These are phyloP conservation scores for Leptographium procerum DNA, from an alignment of 2,329 filamentous ascomycete species.

Conservation along the genomic window DNA sequence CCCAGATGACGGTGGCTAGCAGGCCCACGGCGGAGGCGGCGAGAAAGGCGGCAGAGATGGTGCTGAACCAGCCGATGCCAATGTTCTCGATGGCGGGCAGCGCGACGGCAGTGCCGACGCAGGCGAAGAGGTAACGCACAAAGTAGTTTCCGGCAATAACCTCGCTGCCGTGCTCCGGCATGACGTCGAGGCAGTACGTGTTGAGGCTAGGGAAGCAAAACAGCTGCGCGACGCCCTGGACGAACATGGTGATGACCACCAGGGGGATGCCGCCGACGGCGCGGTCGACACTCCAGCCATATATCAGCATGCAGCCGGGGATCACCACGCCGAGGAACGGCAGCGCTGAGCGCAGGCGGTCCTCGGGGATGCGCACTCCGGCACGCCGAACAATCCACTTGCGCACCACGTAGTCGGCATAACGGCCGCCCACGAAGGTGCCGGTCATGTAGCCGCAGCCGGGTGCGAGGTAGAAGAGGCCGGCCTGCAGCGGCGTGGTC, in stretches of 20 bases:
- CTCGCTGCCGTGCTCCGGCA: constrained; percentile 59
- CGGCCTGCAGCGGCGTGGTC: constrained; percentile 49
- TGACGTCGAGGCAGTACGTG: constrained; percentile 71
- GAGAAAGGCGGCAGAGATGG: constrained; percentile 51
- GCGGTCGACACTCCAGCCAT: constrained; percentile 44
- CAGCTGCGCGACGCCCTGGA: constrained; percentile 56
- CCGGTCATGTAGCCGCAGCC: constrained; percentile 55
- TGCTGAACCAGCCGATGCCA: constrained; percentile 73
- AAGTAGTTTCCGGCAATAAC: constrained; percentile 75
- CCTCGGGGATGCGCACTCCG: constrained; percentile 54
- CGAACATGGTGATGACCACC: constrained; percentile 55
- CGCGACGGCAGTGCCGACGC: constrained; percentile 57
- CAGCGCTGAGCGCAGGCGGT: constrained; percentile 51
- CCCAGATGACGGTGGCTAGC: constrained; percentile 37
- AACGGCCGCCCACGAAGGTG: constrained; percentile 58
- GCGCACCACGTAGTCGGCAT: constrained; percentile 53
- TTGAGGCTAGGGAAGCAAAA: constrained; percentile 61
- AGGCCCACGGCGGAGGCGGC: constrained; percentile 31
- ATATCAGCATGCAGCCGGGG: constrained; percentile 31
- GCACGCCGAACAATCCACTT: constrained; percentile 43
- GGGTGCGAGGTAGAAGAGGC: constrained; percentile 60
- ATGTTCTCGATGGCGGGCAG: constrained; percentile 63
- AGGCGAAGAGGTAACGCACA: constrained; percentile 64
- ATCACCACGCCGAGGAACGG: constrained; percentile 49
- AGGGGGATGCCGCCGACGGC: constrained; percentile 31